Evolutionary conservation across 1,284 basidiomycete species (phyloP).

Genomic region (Porodaedalea pini): DNA sequence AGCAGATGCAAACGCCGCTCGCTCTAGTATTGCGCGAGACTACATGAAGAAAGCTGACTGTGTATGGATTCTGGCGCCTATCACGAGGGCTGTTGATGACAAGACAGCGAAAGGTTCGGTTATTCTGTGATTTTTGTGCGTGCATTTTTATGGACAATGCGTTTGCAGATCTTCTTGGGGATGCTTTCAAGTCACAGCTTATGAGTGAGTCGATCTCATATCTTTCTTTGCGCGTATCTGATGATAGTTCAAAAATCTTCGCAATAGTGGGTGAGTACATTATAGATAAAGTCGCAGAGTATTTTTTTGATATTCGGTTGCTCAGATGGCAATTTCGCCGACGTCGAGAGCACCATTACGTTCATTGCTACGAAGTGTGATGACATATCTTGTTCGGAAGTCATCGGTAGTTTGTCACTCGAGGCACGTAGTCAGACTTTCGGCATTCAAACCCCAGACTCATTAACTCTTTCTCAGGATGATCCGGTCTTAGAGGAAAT

Average conservation of each 20-base stretch:
- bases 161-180: conserved; percentile 48
- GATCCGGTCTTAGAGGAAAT: conserved; percentile 50
- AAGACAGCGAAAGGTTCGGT: conserved; percentile 21
- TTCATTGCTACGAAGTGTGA: conserved; percentile 64
- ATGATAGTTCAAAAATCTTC: neutral
- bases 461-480: conserved; percentile 29
- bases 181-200: conserved; percentile 58
- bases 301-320: conserved; percentile 27
- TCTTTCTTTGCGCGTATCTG: conserved; percentile 5
- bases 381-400: conserved; percentile 59
- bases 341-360: conserved; percentile 53
- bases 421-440: conserved; percentile 17
- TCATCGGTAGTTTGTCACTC: conserved; percentile 47
- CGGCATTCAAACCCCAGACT: no score
- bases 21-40: conserved; percentile 26
- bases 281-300: conserved; percentile 52
- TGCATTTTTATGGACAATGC: neutral
- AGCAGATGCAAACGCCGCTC: conserved; percentile 26
- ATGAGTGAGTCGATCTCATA: conserved; percentile 53
- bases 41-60: conserved; percentile 28
- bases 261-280: conserved; percentile 32
- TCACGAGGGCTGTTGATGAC: conserved; percentile 21
- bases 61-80: conserved; percentile 24
- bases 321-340: conserved; percentile 31
- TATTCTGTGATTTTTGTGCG: neutral